Conservation (phyloP, 1,284 basidiomycete genomes). For the Cutaneotrichosporon mucoides region DNA sequence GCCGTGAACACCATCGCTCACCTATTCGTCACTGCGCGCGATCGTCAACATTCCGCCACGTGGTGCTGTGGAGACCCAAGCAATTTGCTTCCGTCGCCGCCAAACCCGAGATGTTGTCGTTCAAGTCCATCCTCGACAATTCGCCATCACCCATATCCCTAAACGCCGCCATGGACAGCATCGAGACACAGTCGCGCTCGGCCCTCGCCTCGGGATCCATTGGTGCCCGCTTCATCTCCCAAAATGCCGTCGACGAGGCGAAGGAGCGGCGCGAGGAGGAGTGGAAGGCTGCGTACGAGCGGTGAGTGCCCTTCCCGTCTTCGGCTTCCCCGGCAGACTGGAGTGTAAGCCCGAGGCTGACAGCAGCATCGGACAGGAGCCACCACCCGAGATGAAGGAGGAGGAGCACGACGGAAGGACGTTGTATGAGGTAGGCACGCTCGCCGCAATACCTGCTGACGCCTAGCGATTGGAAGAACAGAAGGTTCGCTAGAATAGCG, state of each 20-base stretch:
- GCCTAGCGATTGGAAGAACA: slow-evolving; percentile 51
- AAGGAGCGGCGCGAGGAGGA: slow-evolving; percentile 72
- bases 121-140: not conserved
- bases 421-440: slow-evolving; percentile 70
- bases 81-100: not conserved
- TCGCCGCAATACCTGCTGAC: slow-evolving; percentile 46
- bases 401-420: slow-evolving; percentile 71
- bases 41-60: too few relatives aligned
- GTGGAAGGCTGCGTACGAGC: slow-evolving; percentile 87
- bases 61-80: too few relatives aligned
- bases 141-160: not conserved
- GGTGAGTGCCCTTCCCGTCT: slow-evolving; percentile 52
- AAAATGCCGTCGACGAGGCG: slow-evolving; percentile 72
- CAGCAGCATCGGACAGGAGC: slow-evolving; percentile 73
- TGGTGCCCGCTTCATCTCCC: slow-evolving; percentile 56
- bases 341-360: not conserved
- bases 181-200: slow-evolving; percentile 18
- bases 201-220: slow-evolving; percentile 31
- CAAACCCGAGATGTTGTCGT: not conserved
- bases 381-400: slow-evolving; percentile 64
- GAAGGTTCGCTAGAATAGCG: slow-evolving; percentile 60
- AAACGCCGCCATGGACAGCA: slow-evolving; percentile 10
- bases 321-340: too few relatives aligned
- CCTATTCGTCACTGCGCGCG: too few relatives aligned
- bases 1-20: too few relatives aligned